phyloP scores from a whole-genome alignment of 208 protist species.

The Crithidia mellificae region DNA sequence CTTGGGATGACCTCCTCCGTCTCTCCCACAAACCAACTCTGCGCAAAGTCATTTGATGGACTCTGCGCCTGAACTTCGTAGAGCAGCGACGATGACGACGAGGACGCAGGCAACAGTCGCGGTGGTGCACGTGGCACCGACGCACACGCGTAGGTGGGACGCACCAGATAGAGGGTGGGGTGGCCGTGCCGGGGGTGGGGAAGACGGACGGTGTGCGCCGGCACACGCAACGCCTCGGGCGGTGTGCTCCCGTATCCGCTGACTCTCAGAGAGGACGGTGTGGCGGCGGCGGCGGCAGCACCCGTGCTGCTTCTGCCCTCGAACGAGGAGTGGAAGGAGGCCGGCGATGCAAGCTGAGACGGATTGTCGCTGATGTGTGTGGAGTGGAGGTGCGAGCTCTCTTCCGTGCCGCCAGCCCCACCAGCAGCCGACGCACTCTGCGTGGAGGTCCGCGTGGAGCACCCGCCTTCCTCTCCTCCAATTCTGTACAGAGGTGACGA shows the following conservation, averaged over 20 bases:
- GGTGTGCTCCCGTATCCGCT: background rate
- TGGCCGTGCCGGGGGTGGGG: conserved; percentile 72
- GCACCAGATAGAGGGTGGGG: conserved; percentile 39
- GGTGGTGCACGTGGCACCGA: no score
- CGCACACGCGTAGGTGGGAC: background rate
- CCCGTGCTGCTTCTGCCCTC: background rate
- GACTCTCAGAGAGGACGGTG: background rate
- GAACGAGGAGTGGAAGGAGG: background rate
- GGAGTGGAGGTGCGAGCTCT: background rate
- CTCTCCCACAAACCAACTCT: conserved; percentile 26
- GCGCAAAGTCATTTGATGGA: conserved; percentile 20
- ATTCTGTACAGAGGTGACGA: no score
- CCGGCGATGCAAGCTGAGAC: background rate
- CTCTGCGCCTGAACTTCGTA: conserved; percentile 27
- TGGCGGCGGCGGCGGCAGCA: background rate
- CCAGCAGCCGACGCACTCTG: conserved; percentile 16
- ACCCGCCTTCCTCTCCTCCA: background rate
- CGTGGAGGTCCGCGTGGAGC: conserved; percentile 15
- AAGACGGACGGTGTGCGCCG: conserved; percentile 35
- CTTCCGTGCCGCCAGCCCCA: background rate
- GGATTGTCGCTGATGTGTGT: background rate
- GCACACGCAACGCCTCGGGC: background rate
- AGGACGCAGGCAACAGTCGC: background rate
- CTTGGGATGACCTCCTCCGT: conserved; percentile 17
- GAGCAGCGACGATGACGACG: conserved; percentile 1